Base-by-base conservation (phyloP, 73 alveolate genomes). In the Paramecium primaurelia region DNA sequence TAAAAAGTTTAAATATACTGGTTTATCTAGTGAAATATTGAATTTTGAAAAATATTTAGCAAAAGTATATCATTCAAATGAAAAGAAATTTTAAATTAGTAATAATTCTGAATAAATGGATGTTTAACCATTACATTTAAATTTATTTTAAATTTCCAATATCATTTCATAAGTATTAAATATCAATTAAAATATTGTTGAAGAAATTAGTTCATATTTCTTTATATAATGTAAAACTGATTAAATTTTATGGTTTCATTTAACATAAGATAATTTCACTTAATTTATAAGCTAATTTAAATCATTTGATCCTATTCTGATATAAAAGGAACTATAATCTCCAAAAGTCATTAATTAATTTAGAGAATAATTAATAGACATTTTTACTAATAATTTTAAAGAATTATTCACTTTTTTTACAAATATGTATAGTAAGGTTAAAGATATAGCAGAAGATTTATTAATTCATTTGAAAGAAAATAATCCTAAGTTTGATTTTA, bases 231-330 rank as follows among this genome's bases (percentile, higher is more conserved):
- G 91, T 47, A 80, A 80, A 32, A 80, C 91, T 4, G 91, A 80
- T 80, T 80, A 80, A 80, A 80, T 80, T 20, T 80, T 80, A 80
- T 80, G 91, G 91, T 80, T 80, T 28, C 91, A 80, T 80, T 18
- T 80, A 10, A 42, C 91, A 1, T 26, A 25, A 80, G 91, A 80
- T 12, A 75, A 75, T 75, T 38, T 75, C 34, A 75, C 58, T 37
- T 38, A 2, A 36, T 75, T 75, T 42, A 75, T 36, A 36, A 42
- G 28, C 8, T 22, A 36, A 38, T 75, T 36, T 64, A 64, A 34
- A 9, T 64, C 3, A 3, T 28, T 32, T 25, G 84, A 64, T 64
- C 0, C 28, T 64, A n/a, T 28, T 14, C 6, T 34, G 2, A 64
- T 64, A 4, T 28, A 64, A 64, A 64, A 64, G 51, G 51, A 64